phyloP scores from a whole-genome alignment of 2,329 filamentous ascomycete species.

The Bisporella sp. region DNA sequence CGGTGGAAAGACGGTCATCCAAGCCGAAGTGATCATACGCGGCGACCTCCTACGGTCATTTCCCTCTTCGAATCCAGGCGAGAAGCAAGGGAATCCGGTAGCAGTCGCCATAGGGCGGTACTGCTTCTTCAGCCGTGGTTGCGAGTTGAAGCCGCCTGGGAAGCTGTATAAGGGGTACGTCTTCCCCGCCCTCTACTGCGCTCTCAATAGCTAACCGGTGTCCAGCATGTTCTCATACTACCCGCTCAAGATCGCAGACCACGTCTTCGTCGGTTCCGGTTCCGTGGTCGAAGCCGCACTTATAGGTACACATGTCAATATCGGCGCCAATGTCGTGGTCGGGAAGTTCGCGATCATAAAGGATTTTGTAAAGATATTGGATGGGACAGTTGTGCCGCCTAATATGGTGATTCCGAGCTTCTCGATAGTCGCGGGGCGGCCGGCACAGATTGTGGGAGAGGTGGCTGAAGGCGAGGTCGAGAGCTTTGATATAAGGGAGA shows the following conservation, averaged over 20 bases:
- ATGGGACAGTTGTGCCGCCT: slow-evolving; percentile 74
- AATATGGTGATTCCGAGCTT: slow-evolving; percentile 92
- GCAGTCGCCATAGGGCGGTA: slow-evolving; percentile 87
- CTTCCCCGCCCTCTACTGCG: background rate
- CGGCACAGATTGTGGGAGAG: slow-evolving; percentile 75
- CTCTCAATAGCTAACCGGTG: background rate
- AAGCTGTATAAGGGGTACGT: slow-evolving; percentile 67
- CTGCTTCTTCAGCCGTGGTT: slow-evolving; percentile 76
- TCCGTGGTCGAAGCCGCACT: slow-evolving; percentile 76
- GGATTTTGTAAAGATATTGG: slow-evolving; percentile 83
- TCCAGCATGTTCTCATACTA: slow-evolving; percentile 64
- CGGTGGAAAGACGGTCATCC: slow-evolving; percentile 91
- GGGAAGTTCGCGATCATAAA: slow-evolving; percentile 88
- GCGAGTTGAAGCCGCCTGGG: slow-evolving; percentile 74
- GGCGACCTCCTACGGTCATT: slow-evolving; percentile 70
- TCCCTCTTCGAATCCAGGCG: slow-evolving; percentile 33
- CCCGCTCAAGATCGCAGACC: slow-evolving; percentile 87
- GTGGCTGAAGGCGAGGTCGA: slow-evolving; percentile 65
- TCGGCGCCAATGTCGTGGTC: slow-evolving; percentile 70
- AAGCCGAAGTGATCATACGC: slow-evolving; percentile 88
- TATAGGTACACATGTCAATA: slow-evolving; percentile 79
- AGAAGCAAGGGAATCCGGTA: slow-evolving; percentile 26
- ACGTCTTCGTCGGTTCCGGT: slow-evolving; percentile 77
- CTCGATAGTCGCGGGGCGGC: slow-evolving; percentile 79
- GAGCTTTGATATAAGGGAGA: slow-evolving; percentile 55